These are phyloP conservation scores for Rhinocladiella mackenziei DNA, from an alignment of 2,329 filamentous ascomycete genomes.

Conservation along the genomic window DNA sequence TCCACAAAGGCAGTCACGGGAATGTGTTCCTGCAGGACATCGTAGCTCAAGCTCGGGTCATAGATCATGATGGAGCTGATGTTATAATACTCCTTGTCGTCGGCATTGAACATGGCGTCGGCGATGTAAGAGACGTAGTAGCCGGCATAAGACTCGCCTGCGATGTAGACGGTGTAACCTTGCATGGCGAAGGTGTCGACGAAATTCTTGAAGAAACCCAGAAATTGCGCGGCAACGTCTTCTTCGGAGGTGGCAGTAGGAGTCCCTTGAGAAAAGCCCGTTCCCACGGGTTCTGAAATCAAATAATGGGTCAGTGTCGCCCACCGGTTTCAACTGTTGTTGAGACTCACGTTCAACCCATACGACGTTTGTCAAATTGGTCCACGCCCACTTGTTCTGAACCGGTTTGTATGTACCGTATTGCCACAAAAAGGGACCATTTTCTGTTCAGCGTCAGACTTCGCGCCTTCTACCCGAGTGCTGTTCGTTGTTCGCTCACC, in stretches of 20 bases:
- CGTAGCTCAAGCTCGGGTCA: conserved; percentile 61
- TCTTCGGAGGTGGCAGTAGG: conserved; percentile 62
- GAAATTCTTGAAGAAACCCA: conserved; percentile 77
- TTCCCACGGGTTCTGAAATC: conserved; percentile 44
- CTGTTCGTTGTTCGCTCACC: conserved; percentile 54
- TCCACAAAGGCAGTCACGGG: conserved; percentile 42
- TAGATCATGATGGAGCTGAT: conserved; percentile 67
- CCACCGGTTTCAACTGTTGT: neutral
- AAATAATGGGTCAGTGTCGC: neutral
- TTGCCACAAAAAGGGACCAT: conserved; percentile 36
- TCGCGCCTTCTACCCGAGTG: conserved; percentile 62
- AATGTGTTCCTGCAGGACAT: conserved; percentile 48
- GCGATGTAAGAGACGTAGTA: conserved; percentile 66
- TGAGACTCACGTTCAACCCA: conserved; percentile 58
- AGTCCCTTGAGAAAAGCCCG: conserved; percentile 65
- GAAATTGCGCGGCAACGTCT: conserved; percentile 67
- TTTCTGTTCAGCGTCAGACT: conserved; percentile 27
- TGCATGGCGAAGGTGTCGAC: conserved; percentile 66
- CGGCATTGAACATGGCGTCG: conserved; percentile 65
- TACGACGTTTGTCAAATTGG: conserved; percentile 70
- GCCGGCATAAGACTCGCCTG: conserved; percentile 55
- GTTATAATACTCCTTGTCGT: conserved; percentile 65
- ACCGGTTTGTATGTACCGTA: conserved; percentile 32
- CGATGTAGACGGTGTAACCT: conserved; percentile 66
- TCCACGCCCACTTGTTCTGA: conserved; percentile 59